These are phyloP conservation scores for Trypanosoma caninum DNA, from an alignment of 208 protist genomes.

Conservation along the genomic window DNA sequence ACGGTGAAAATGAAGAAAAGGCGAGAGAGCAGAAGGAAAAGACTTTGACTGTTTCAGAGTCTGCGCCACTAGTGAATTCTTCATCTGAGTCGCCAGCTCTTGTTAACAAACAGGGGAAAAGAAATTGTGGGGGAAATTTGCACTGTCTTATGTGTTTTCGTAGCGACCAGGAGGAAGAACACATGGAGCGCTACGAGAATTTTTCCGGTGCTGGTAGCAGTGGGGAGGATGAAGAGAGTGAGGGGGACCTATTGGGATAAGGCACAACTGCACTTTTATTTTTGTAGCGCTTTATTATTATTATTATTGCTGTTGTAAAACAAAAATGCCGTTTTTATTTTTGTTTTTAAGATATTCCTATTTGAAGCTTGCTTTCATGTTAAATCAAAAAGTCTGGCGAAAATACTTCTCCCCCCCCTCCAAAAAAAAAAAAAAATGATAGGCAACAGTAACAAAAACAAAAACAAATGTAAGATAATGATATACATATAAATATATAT, in stretches of 20 bases:
- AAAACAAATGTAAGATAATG: background rate
- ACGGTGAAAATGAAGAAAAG: background rate
- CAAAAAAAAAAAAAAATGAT: constrained; percentile 13
- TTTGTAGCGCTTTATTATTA: background rate
- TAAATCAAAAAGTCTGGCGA: too few relatives aligned
- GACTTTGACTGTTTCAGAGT: background rate
- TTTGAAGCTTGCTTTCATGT: background rate
- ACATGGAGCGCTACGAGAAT: constrained; percentile 52
- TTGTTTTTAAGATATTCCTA: constrained; percentile 6
- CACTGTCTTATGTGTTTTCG: constrained; percentile 88
- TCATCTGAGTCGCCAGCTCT: background rate
- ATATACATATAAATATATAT: background rate
- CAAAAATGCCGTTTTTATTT: constrained; percentile 1
- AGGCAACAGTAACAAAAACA: background rate
- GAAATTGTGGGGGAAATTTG: constrained; percentile 51
- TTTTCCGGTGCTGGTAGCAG: constrained; percentile 6
- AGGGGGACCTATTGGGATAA: background rate
- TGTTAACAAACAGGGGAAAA: constrained; percentile 23
- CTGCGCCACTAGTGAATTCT: background rate
- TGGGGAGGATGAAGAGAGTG: background rate
- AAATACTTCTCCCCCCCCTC: background rate
- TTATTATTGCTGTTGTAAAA: background rate
- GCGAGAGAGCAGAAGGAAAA: background rate
- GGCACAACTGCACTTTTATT: background rate
- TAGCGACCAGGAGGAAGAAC: constrained; percentile 62